These are phyloP conservation scores for Boletales sp. DNA, from an alignment of 768 basidiomycete genomes.

Conservation along the genomic window DNA sequence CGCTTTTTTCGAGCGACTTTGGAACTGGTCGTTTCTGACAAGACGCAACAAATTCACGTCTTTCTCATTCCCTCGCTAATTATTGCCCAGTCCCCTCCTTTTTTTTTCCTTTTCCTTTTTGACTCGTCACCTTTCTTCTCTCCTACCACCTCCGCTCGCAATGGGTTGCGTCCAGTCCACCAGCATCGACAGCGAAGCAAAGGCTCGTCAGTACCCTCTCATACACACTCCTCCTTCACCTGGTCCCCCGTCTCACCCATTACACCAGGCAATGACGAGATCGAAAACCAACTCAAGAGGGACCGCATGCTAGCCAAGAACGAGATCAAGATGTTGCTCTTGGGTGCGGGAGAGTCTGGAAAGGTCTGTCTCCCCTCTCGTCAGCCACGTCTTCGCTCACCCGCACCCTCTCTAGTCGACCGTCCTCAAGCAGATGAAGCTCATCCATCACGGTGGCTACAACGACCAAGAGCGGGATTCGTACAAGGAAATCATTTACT, in stretches of 20 bases:
- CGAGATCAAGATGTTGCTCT: slow-evolving; percentile 93
- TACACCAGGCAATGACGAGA: slow-evolving; percentile 81
- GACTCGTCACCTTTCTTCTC: slow-evolving; percentile 4
- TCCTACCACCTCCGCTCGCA: slow-evolving; percentile 6
- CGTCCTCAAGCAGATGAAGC: slow-evolving; percentile 95
- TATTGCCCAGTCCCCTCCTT: slow-evolving; percentile 22
- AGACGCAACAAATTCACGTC: background rate
- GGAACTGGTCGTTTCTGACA: slow-evolving; percentile 2
- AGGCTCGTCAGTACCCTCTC: slow-evolving; percentile 61
- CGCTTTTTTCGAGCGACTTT: slow-evolving; percentile 13
- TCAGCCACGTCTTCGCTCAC: background rate
- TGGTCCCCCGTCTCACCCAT: background rate
- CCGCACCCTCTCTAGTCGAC: slow-evolving; percentile 54
- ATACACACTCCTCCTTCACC: background rate
- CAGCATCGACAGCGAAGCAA: slow-evolving; percentile 73
- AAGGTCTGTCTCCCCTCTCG: slow-evolving; percentile 52
- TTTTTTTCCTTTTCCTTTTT: slow-evolving; percentile 8
- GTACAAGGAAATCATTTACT: slow-evolving; percentile 94
- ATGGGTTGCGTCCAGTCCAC: slow-evolving; percentile 79
- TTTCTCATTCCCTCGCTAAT: slow-evolving; percentile 19
- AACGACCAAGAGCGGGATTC: slow-evolving; percentile 85
- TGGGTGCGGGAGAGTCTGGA: slow-evolving; percentile 96
- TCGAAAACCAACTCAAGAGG: slow-evolving; percentile 87
- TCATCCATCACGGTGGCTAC: slow-evolving; percentile 91
- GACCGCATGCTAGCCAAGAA: slow-evolving; percentile 88